Percentiles rank a stretch among this genome's conserved stretches.
Conservation (phyloP, 768 basidiomycete species). For the Hygrocybe coccinea region DNA sequence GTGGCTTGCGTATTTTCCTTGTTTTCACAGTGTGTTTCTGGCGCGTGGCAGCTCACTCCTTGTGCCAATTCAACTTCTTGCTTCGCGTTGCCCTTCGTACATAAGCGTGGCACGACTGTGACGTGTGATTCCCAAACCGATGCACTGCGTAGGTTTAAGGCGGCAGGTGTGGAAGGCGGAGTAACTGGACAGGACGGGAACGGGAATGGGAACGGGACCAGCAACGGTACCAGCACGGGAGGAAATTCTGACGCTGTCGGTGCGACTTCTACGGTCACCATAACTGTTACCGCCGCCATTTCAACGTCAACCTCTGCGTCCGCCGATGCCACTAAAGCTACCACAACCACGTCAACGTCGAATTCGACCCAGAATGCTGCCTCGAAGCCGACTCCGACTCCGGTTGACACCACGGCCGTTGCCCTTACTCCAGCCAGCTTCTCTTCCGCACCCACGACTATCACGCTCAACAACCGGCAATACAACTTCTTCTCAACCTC, state of each 20-base stretch:
- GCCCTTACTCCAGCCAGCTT: background rate
- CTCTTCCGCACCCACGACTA: background rate
- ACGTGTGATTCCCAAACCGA: slow-evolving; percentile 40
- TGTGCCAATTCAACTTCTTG: slow-evolving; percentile 39
- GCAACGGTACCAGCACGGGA: no score
- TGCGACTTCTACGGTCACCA: background rate
- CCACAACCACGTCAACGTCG: background rate
- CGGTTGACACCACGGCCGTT: background rate
- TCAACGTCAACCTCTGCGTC: background rate
- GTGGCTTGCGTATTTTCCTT: slow-evolving; percentile 37
- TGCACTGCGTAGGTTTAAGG: slow-evolving; percentile 36
- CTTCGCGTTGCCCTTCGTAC: slow-evolving; percentile 46
- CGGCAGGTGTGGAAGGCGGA: slow-evolving; percentile 43
- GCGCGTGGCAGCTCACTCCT: slow-evolving; percentile 35
- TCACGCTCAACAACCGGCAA: slow-evolving; percentile 2
- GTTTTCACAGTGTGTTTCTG: slow-evolving; percentile 43
- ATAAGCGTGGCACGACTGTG: slow-evolving; percentile 41
- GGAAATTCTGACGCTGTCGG: background rate
- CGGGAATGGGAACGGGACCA: no score
- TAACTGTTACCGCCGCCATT: background rate
- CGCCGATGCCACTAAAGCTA: background rate
- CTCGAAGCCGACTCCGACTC: background rate
- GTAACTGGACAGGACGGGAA: slow-evolving; percentile 29
- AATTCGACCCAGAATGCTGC: background rate
- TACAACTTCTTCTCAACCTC: slow-evolving; percentile 6